A percentile compares a stretch with the other conserved stretches of the same genome.
Evolutionary conservation across 208 protist species (phyloP).

Genomic region (Trypanosoma platydactyli): DNA sequence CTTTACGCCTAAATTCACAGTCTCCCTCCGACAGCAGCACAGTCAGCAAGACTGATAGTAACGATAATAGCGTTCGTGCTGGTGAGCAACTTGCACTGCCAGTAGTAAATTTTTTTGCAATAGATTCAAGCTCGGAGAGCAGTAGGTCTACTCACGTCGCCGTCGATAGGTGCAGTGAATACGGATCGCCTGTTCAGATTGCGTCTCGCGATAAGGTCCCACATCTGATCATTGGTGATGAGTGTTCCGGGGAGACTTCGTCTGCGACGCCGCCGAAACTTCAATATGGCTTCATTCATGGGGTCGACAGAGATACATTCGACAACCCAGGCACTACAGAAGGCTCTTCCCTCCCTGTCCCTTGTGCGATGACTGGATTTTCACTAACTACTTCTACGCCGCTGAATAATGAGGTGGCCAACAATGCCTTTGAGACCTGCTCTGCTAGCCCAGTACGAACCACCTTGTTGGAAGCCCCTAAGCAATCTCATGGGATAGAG

Average conservation of each 20-base stretch:
- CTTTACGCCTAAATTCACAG: not conserved
- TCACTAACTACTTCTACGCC: not conserved
- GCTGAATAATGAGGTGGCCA: no score
- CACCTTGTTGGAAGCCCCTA: not conserved
- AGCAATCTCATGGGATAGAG: not conserved
- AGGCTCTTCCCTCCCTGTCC: no score
- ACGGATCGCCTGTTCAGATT: not conserved
- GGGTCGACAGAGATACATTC: no score
- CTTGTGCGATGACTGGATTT: not conserved
- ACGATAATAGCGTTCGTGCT: not conserved
- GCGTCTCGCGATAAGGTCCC: not conserved
- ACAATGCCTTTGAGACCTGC: not conserved
- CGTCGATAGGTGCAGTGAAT: not conserved
- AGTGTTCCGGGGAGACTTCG: not conserved
- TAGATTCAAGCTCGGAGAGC: slow-evolving; percentile 11
- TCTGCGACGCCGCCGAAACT: not conserved
- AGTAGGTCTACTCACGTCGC: slow-evolving; percentile 6
- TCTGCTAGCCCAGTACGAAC: not conserved
- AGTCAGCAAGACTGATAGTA: not conserved
- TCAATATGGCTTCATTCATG: not conserved
- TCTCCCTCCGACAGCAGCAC: not conserved
- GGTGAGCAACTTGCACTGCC: not conserved
- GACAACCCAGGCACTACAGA: not conserved
- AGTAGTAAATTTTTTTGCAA: slow-evolving; percentile 9
- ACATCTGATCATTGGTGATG: not conserved